Evolutionary conservation across 2,329 filamentous ascomycete species (phyloP).

Genomic region (Diaporthe humulicola): DNA sequence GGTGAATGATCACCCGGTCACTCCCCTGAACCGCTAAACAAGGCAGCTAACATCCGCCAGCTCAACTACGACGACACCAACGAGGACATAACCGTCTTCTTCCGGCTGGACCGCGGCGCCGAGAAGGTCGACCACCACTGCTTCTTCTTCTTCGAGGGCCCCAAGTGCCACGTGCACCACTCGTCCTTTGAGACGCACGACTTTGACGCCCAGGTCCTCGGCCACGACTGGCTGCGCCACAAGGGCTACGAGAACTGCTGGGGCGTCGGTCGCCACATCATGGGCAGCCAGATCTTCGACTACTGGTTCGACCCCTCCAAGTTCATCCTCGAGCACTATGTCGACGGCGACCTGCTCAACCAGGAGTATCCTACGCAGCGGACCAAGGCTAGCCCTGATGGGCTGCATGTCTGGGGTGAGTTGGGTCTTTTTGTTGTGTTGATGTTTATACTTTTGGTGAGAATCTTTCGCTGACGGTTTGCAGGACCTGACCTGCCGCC

Average conservation of each 20-base stretch:
- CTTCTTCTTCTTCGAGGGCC: conserved; percentile 64
- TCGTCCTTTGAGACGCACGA: conserved; percentile 79
- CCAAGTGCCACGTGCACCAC: conserved; percentile 72
- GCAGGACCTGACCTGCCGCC: conserved; percentile 47
- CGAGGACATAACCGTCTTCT: conserved; percentile 58
- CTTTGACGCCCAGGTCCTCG: conserved; percentile 77
- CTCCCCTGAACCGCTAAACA: neutral
- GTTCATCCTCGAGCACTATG: conserved; percentile 79
- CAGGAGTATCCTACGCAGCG: conserved; percentile 63
- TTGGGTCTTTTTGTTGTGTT: neutral
- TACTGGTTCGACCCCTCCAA: conserved; percentile 76
- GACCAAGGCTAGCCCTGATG: conserved; percentile 55
- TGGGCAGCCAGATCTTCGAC: conserved; percentile 80
- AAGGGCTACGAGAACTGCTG: conserved; percentile 76
- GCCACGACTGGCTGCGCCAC: conserved; percentile 76
- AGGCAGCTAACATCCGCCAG: conserved; percentile 42
- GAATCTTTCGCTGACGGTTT: conserved; percentile 14
- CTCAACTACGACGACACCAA: conserved; percentile 53
- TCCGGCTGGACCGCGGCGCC: conserved; percentile 58
- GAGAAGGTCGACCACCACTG: conserved; percentile 64
- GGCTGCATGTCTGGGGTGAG: conserved; percentile 61
- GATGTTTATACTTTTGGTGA: no score
- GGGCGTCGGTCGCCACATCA: conserved; percentile 78
- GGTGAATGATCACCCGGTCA: conserved; percentile 45
- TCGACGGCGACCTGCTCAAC: conserved; percentile 76